Base-by-base conservation (phyloP, 225 moss, liverwort and hornwort genomes). In the Climacium dendroides region DNA sequence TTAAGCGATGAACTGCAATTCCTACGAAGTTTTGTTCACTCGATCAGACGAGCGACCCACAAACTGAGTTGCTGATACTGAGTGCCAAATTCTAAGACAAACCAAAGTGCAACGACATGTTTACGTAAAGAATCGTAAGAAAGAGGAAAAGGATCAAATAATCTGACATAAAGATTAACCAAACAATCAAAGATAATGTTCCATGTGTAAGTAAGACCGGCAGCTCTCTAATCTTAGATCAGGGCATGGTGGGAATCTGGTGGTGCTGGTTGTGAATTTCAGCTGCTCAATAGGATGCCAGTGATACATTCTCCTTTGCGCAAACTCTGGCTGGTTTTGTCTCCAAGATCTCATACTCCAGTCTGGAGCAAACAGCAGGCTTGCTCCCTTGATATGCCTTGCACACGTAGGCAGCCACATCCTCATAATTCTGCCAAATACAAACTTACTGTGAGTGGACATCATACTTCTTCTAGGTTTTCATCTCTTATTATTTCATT, bases 351-450 rank as follows among this genome's bases (percentile, higher is more conserved):
- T 87, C 75, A 78, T 67, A 60, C 70, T 88, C 89, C 70, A 92
- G 84, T 86, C 90, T 90, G 32, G 92, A 90, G 90, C 94, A 94
- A 28, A 94, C 92, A 77, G 92, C 91, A 77, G 94, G 94, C 71
- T 92, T 94, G 76, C 84, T 84, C 20, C 94, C 94, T 90, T 94
- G 91, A 70, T 94, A 94, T 23, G 90, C 89, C 79, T 92, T 94
- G 89, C 94, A 94, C 32, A 90, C 94, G 69, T 80, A 92, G 16
- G 85, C 78, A 37, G 91, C 92, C 78, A 94, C 94, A 61, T 92
- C 92, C 89, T 94, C 90, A 59, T 91, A 92, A 72, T 89, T 87
- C 94, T 94, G 94, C 61, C 63, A 88, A 61, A 74, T 24, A 74
- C 60, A 63, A 76, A 64, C 32, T 64, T 66, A 53, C 48, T 1